Base-by-base conservation (phyloP, 345 rosid genomes). In the Pistacia vera region DNA sequence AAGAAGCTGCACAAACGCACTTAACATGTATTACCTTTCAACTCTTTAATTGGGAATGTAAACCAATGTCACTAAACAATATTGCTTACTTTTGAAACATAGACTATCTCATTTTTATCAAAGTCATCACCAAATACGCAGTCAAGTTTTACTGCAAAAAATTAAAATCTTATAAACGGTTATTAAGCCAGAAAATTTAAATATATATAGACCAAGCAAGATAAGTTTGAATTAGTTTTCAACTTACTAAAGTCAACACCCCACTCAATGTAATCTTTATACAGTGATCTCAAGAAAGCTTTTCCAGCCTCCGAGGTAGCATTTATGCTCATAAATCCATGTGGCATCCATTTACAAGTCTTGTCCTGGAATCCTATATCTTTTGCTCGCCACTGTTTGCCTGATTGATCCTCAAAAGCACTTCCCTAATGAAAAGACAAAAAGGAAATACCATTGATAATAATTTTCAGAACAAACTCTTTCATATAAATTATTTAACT, bases 291-390 rank as follows among this genome's bases (percentile, higher is more conserved):
- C 85, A 95, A 82, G 86, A 95, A 95, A 9, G 97, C 92, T 79
- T 81, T 89, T 73, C 98, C 95, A 20, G 97, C 95, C 77, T 83
- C 95, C 62, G 81, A 41, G 64, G 82, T 85, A 48, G 92, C 86
- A 73, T 95, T 87, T 22, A 92, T 91, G 77, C 93, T 88, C 97
- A 95, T 91, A 82, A 92, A 95, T 55, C 98, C 98, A 78, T 90
- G 80, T 20, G 77, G 57, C 98, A 95, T 95, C 97, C 97, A 95
- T 30, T 81, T 88, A 86, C 98, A 95, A 72, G 97, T 82, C 84
- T 88, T 90, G 81, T 91, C 97, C 87, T 78, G 82, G 73, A 91
- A 67, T 48, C 93, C 98, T 76, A 92, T 91, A 83, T 92, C 98
- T 77, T 76, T 78, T 5, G 95, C 93, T 14, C 81, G 81, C 98